These are phyloP conservation scores for Seminavis robusta DNA, from an alignment of 108 stramenopile genomes.

Conservation along the genomic window DNA sequence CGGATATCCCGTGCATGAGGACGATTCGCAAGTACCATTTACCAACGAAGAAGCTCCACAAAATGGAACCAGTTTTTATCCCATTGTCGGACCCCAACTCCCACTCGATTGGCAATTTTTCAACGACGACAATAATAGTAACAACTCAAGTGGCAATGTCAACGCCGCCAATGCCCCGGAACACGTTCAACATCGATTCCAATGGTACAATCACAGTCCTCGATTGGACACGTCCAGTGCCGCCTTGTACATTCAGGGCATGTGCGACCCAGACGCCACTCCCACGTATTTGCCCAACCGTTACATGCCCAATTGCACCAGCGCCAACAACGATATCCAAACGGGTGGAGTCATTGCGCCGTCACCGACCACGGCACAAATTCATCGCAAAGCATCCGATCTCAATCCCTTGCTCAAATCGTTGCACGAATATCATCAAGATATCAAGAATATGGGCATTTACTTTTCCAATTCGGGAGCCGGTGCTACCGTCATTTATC, in stretches of 20 bases:
- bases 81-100: slow-evolving; percentile 7
- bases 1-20: slow-evolving; percentile 43
- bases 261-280: slow-evolving; percentile 31
- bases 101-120: slow-evolving; percentile 45
- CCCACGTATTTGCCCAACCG: slow-evolving; percentile 4
- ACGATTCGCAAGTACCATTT: slow-evolving; percentile 45
- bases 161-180: slow-evolving; percentile 35
- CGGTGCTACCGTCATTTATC: slow-evolving; percentile 30
- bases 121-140: too few species aligned
- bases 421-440: slow-evolving; percentile 28
- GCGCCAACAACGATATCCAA: slow-evolving; percentile 43
- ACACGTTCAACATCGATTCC: slow-evolving; percentile 13
- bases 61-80: slow-evolving; percentile 1
- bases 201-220: slow-evolving; percentile 12
- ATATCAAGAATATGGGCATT: slow-evolving; percentile 25
- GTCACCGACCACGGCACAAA: slow-evolving; percentile 11
- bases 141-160: slow-evolving; percentile 8
- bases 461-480: slow-evolving; percentile 43
- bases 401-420: slow-evolving; percentile 33
- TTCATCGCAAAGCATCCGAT: slow-evolving; percentile 30
- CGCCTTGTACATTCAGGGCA: slow-evolving; percentile 32
- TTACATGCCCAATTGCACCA: slow-evolving; percentile 46
- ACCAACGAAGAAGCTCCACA: slow-evolving; percentile 9
- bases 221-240: slow-evolving; percentile 29
- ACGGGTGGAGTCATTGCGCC: slow-evolving; percentile 40